Evolutionary conservation across 1,139 yeast genomes (phyloP), one percentile per base, ranked within the genome.

Genomic region (Sugiyamaella grinbergsii): DNA sequence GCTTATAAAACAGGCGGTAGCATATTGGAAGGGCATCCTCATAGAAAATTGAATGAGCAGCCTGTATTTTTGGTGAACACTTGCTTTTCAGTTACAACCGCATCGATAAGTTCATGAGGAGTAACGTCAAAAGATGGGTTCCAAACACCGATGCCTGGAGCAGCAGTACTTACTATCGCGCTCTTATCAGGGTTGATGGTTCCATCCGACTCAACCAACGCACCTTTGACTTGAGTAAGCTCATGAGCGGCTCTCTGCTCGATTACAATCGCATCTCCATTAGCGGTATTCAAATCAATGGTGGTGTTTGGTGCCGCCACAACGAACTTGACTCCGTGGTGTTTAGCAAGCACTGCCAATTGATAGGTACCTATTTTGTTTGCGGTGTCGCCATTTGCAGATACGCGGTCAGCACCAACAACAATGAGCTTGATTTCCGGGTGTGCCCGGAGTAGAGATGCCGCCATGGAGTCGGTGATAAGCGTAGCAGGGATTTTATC

Each of bases 351-450:
- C 18, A 90, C 76, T 0, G 97, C 85, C 58, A 93, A 73, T 70
- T 91, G 97, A 69, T 80, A 86, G 0, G 98, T 93, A n/a, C 98
- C 98, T 53, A 93, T 93, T 70, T 93, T 93, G 71, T 93, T 93
- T 1, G 98, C 98, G 22, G 96, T 82, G 65, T 93, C 98, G 51
- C 98, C 98, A 67, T 90, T 70, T 10, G 59, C 59, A 1, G 91
- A 97, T 32, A 93, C 85, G 67, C 98, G 79, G 66, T 93, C 98
- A n/a, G 98, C 97, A 40, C 98, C 98, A n/a, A 87, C 98, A 49
- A 93, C 88, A 26, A 91, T 84, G 46, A 90, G 88, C 66, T 85
- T 85, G 50, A 93, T 80, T 36, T 66, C 68, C 1, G 86, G 95
- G 63, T 53, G 70, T 46, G 57, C 52, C 10, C 69, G 58, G 47